Conservation (phyloP, 1,139 yeast genomes). For the Nakaseomyces bracarensis region DNA sequence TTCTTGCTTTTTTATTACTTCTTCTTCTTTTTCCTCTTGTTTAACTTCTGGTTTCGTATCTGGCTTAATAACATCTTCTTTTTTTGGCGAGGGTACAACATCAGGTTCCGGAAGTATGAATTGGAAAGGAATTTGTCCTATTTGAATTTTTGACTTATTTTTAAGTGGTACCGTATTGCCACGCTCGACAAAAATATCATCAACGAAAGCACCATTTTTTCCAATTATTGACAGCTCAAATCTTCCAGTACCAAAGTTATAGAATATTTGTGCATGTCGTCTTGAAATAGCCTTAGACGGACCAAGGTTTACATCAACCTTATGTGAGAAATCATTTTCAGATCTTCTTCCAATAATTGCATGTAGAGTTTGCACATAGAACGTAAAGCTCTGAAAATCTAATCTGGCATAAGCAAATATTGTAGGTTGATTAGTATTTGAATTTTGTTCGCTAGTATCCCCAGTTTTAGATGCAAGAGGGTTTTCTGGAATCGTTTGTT, state of each 20-base stretch:
- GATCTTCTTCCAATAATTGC: slow-evolving; percentile 85
- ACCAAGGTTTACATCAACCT: slow-evolving; percentile 87
- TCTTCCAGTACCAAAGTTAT: slow-evolving; percentile 88
- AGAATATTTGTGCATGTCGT: slow-evolving; percentile 88
- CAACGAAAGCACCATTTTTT: slow-evolving; percentile 92
- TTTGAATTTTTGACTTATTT: slow-evolving; percentile 79
- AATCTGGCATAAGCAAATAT: slow-evolving; percentile 91
- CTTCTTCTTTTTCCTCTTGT: not conserved
- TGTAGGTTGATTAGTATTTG: slow-evolving; percentile 35
- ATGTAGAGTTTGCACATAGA: slow-evolving; percentile 91
- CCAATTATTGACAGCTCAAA: slow-evolving; percentile 88
- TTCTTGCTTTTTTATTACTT: not conserved
- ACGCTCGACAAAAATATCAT: slow-evolving; percentile 76
- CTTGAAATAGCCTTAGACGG: slow-evolving; percentile 86
- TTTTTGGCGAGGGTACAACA: slow-evolving; percentile 6
- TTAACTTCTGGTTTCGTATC: not conserved
- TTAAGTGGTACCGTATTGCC: slow-evolving; percentile 81
- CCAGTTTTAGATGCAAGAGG: slow-evolving; percentile 1
- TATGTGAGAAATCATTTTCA: slow-evolving; percentile 51
- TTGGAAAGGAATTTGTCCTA: slow-evolving; percentile 82
- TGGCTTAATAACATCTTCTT: slow-evolving; percentile 7
- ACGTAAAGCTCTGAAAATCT: slow-evolving; percentile 86
- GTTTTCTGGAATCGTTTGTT: slow-evolving; percentile 5
- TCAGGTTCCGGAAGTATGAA: slow-evolving; percentile 63
- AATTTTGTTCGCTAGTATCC: slow-evolving; percentile 2